Conservation (phyloP, 169 alveolate species). For the Plasmodium yoelii region DNA sequence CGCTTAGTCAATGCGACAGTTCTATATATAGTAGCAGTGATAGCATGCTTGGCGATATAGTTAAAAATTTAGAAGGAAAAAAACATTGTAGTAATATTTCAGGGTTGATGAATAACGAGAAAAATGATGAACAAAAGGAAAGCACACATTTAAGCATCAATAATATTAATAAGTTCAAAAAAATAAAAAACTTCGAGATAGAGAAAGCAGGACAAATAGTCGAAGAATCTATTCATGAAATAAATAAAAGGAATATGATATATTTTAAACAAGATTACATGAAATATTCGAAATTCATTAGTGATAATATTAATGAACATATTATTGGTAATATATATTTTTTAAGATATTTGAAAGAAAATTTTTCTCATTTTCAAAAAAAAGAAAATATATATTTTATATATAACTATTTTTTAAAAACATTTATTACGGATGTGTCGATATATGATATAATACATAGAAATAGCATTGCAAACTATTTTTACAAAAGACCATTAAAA, state of each 20-base stretch:
- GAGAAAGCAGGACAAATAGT: not conserved
- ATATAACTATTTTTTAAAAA: no score
- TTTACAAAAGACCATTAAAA: not conserved
- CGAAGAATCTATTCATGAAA: not conserved
- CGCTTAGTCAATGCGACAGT: not conserved
- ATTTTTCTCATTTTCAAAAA: not conserved
- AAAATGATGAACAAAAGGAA: not conserved
- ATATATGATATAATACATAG: not conserved
- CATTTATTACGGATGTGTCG: not conserved
- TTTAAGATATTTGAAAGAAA: constrained; percentile 14
- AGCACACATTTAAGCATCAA: no score
- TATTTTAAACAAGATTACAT: constrained; percentile 46
- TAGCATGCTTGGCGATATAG: not conserved
- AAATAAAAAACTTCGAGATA: not conserved
- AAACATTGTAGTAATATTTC: not conserved
- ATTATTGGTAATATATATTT: constrained; percentile 23
- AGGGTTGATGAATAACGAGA: not conserved
- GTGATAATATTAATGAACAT: constrained; percentile 22
- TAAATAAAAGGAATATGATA: constrained; percentile 3
- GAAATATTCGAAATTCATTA: constrained; percentile 19
- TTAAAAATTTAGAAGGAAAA: not conserved
- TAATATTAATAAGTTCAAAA: not conserved
- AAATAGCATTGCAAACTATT: constrained; percentile 1
- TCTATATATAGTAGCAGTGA: not conserved
- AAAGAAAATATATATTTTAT: no score